Conservation (phyloP, 805 yeast genomes). For the Teunomyces panamensis region DNA sequence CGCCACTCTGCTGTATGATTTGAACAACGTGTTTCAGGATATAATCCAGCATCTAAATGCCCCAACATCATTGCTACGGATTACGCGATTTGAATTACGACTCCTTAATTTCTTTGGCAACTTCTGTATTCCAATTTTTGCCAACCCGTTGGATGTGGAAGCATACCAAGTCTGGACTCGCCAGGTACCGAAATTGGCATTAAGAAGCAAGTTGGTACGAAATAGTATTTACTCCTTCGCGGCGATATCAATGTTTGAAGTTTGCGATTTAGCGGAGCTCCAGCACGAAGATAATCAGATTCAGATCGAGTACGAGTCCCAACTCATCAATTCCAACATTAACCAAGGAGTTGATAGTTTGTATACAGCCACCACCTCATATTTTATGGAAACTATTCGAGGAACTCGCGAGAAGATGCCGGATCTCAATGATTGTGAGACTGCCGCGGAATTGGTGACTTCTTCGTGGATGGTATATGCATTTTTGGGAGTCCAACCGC, state of each 20-base stretch:
- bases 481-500: slow-evolving; percentile 33
- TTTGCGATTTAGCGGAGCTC: slow-evolving; percentile 20
- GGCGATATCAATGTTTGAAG: slow-evolving; percentile 10
- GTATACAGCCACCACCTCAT: slow-evolving; percentile 9
- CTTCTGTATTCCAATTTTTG: slow-evolving; percentile 25
- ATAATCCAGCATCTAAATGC: slow-evolving; percentile 9
- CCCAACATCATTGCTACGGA: slow-evolving; percentile 15
- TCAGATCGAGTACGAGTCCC: not conserved
- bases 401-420: slow-evolving; percentile 9
- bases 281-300: slow-evolving; percentile 5
- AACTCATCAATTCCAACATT: slow-evolving; percentile 1
- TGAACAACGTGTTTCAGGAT: not conserved
- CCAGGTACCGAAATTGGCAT: slow-evolving; percentile 23
- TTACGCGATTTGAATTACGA: slow-evolving; percentile 22
- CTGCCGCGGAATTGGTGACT: slow-evolving; percentile 14
- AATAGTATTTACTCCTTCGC: slow-evolving; percentile 23
- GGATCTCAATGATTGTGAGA: not conserved
- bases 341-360: not conserved
- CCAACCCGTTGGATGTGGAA: slow-evolving; percentile 18
- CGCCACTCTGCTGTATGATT: not conserved
- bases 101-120: slow-evolving; percentile 26
- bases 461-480: slow-evolving; percentile 24
- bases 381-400: slow-evolving; percentile 19
- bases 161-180: slow-evolving; percentile 24
- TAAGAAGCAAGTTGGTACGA: slow-evolving; percentile 22